These are phyloP conservation scores for Crithidia fasciculata DNA, from an alignment of 208 protist genomes.

Conservation along the genomic window DNA sequence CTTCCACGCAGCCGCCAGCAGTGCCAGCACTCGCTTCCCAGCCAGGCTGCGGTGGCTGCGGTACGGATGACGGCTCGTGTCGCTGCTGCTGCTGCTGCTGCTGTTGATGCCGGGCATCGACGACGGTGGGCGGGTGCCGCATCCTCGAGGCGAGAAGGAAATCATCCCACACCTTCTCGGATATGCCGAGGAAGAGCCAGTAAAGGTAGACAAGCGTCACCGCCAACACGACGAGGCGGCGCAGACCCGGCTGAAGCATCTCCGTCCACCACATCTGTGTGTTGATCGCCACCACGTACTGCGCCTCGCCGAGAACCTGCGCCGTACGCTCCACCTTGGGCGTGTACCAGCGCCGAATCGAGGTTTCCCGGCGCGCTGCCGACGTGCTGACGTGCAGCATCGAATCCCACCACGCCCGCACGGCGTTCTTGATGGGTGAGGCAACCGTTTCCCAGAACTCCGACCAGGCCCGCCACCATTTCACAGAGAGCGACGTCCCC, in stretches of 20 bases:
- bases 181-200: conserved; percentile 40
- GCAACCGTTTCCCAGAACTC: conserved; percentile 87
- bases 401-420: conserved; percentile 77
- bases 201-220: conserved; percentile 40
- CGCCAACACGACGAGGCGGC: conserved; percentile 6
- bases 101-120: background rate
- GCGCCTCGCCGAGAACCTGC: conserved; percentile 12
- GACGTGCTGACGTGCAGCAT: conserved; percentile 62
- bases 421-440: conserved; percentile 80
- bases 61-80: background rate
- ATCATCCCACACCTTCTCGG: conserved; percentile 30
- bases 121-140: conserved; percentile 6
- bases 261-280: conserved; percentile 37
- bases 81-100: background rate
- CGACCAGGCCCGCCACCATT: conserved; percentile 68
- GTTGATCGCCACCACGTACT: conserved; percentile 47
- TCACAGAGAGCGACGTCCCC: conserved; percentile 52
- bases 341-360: conserved; percentile 72
- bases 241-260: conserved; percentile 17
- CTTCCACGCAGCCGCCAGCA: background rate
- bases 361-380: conserved; percentile 61
- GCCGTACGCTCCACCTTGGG: conserved; percentile 31
- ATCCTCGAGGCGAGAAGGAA: conserved; percentile 32
- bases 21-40: too few relatives aligned
- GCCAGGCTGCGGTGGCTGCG: background rate